Base-by-base conservation (phyloP, 2,329 filamentous ascomycete species). In the Amylocarpus encephaloides region DNA sequence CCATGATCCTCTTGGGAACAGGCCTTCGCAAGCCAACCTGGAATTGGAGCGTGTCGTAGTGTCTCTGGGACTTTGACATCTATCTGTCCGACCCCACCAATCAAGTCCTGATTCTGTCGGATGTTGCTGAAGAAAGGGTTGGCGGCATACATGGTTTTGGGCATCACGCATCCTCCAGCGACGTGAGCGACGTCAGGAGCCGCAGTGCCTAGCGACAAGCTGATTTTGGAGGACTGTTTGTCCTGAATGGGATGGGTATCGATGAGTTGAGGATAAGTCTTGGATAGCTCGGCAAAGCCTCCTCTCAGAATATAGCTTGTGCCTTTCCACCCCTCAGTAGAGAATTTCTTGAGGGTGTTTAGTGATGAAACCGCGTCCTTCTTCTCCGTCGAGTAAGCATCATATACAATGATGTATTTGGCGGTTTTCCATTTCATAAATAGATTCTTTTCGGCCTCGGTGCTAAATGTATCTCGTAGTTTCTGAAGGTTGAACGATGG, bases 61-160 rank as follows among this genome's bases (percentile, higher is more conserved):
- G 68, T 63, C n/a, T 68, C 63, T 2, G 83, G 83, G 41, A 78
- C 68, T 60, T 80, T 81, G 50, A 86, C 62, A 39, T 82, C 77
- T 61, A 83, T 82, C 61, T 95, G 91, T 0, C 93, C 93, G 10
- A 97, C 92, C 16, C 93, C 93, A 58, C 89, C 90, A 30, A 94
- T 85, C 15, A 98, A 74, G 64, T 97, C 93, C 80, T 94, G 92
- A 57, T 97, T 95, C 67, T 97, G 93, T 39, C 93, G 83, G 60
- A 98, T 97, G 57, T 96, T 97, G 54, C 83, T 83, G 67, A 97
- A 97, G 71, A 98, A 97, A 0, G 92, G 91, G 61, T 94, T 95
- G 0, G 82, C 77, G 1, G 81, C 79, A 52, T 82, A 82, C 57
- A 81, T 77, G 0, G 80, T 76, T 35, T 73, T 72, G 1, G 93